Evolutionary conservation across 2,329 filamentous ascomycete genomes (phyloP).

Genomic region (Epichloe uncinata): DNA sequence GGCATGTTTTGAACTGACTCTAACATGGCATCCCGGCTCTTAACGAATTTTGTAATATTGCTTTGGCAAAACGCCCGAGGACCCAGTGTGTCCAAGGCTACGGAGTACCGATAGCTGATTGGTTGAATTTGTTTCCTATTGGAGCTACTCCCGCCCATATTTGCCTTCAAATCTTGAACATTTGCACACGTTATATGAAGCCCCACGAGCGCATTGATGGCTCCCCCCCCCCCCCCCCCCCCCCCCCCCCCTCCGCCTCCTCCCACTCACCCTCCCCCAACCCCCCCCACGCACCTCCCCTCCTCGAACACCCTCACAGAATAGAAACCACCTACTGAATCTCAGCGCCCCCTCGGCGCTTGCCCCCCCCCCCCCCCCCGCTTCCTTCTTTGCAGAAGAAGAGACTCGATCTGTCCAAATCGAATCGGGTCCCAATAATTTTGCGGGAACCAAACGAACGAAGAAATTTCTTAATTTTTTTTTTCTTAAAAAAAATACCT

Average conservation of each 20-base stretch:
- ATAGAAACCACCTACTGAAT: too few relatives aligned
- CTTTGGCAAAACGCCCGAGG: neutral
- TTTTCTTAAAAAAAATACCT: slow-evolving; percentile 36
- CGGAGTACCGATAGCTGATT: neutral
- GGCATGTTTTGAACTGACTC: neutral
- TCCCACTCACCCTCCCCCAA: too few relatives aligned
- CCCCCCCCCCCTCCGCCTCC: too few relatives aligned
- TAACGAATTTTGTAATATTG: neutral
- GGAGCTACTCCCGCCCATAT: neutral
- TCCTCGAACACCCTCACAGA: too few relatives aligned
- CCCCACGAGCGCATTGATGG: slow-evolving; percentile 3
- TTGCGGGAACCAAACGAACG: too few relatives aligned
- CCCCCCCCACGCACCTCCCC: too few relatives aligned
- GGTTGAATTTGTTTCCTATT: neutral
- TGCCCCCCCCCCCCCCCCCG: too few relatives aligned
- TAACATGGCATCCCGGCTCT: neutral
- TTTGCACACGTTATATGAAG: neutral
- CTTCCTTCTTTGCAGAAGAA: neutral
- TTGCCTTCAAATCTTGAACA: neutral
- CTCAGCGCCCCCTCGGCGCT: too few relatives aligned
- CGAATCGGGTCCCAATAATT: too few relatives aligned
- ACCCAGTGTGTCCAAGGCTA: neutral
- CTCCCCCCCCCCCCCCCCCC: neutral
- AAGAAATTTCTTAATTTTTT: too few relatives aligned
- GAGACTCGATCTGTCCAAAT: too few relatives aligned